A percentile compares a stretch with the other conserved stretches of the same genome.
phyloP scores from a whole-genome alignment of 2,329 filamentous ascomycete genomes.

The Volutella citrinella region DNA sequence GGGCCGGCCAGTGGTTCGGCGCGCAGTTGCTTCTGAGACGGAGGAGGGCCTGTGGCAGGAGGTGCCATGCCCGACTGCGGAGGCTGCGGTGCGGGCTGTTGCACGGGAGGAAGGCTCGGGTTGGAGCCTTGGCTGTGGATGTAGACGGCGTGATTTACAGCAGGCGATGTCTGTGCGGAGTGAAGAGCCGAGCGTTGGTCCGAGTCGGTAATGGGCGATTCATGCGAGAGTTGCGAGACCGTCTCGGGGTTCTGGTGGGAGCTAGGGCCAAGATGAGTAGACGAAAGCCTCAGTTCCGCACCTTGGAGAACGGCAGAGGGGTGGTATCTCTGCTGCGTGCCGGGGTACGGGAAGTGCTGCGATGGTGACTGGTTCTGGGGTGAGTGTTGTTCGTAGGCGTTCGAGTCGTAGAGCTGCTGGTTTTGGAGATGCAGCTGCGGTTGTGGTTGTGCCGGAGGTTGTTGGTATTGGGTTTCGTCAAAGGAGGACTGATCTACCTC shows the following conservation, averaged over 20 bases:
- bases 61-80: conserved; percentile 46
- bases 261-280: conserved; percentile 33
- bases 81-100: conserved; percentile 22
- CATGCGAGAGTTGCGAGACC: conserved; percentile 60
- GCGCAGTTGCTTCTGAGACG: conserved; percentile 44
- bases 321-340: conserved; percentile 27
- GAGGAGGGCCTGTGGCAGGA: conserved; percentile 40
- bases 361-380: conserved; percentile 20
- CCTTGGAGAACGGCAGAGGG: conserved; percentile 29
- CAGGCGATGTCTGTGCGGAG: conserved; percentile 42
- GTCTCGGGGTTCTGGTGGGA: conserved; percentile 52
- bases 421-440: conserved; percentile 25
- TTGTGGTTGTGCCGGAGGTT: conserved; percentile 23
- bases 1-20: conserved; percentile 43
- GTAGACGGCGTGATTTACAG: conserved; percentile 37
- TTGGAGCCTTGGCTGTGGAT: conserved; percentile 33
- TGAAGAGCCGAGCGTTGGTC: conserved; percentile 42
- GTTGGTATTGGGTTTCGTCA: conserved; percentile 41
- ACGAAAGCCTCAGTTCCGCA: conserved; percentile 32
- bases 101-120: conserved; percentile 26
- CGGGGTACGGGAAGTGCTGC: conserved; percentile 23
- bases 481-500: conserved; percentile 45
- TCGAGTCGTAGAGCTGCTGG: conserved; percentile 36
- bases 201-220: conserved; percentile 52
- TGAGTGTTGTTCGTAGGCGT: conserved; percentile 37